These are phyloP conservation scores for Herpetomonas samuelpessoai DNA, from an alignment of 208 protist species.

Conservation along the genomic window DNA sequence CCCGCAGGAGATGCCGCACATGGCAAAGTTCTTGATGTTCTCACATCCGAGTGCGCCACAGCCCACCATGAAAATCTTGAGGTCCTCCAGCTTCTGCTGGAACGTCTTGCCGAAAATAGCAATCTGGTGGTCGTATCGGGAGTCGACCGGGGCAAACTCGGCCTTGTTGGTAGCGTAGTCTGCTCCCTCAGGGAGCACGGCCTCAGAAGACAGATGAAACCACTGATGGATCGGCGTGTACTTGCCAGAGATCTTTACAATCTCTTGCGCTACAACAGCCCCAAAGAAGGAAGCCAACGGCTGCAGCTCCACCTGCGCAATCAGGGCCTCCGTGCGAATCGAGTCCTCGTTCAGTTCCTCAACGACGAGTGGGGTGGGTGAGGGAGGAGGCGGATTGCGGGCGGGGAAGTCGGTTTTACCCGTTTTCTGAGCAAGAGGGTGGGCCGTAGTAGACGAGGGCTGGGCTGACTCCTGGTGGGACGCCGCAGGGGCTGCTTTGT, in stretches of 20 bases:
- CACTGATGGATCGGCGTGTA: constrained; percentile 96
- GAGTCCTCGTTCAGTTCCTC: constrained; percentile 55
- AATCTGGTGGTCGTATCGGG: constrained; percentile 77
- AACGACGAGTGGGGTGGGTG: constrained; percentile 53
- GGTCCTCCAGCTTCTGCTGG: constrained; percentile 51
- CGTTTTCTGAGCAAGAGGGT: constrained; percentile 6
- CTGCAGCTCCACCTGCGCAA: constrained; percentile 77
- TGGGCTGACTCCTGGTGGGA: not conserved
- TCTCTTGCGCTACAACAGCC: constrained; percentile 95
- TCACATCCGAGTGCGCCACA: constrained; percentile 99
- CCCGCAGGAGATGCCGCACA: constrained; percentile 96
- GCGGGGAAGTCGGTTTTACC: constrained; percentile 68
- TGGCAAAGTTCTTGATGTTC: constrained; percentile 99
- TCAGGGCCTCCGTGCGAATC: constrained; percentile 41
- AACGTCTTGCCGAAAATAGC: constrained; percentile 78
- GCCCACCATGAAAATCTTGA: constrained; percentile 96
- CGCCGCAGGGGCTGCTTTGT: constrained; percentile 21
- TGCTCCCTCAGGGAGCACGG: constrained; percentile 58
- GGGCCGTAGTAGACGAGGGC: too few species aligned
- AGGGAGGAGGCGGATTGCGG: constrained; percentile 46
- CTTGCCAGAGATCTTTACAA: constrained; percentile 97
- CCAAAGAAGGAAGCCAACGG: constrained; percentile 93
- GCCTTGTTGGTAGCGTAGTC: constrained; percentile 27
- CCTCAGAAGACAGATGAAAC: constrained; percentile 92
- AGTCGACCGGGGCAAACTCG: constrained; percentile 44